These are phyloP conservation scores for Clausena lansium DNA, from an alignment of 345 rosid genomes.

Conservation along the genomic window DNA sequence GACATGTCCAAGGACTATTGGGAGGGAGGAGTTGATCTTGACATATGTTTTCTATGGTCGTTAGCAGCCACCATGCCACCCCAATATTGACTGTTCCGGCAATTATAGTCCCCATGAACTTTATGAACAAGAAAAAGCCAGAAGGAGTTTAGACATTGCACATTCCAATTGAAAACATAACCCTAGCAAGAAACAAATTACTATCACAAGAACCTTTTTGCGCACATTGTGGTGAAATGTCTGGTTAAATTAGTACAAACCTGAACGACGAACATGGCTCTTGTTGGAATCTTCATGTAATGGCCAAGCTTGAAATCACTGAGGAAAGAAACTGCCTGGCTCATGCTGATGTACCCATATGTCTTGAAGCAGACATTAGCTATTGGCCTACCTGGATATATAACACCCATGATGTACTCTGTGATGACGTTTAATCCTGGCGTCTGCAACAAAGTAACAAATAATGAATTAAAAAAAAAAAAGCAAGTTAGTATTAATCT, in stretches of 20 bases:
- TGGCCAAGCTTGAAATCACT: constrained; percentile 63
- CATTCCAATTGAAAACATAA: neutral
- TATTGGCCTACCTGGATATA: constrained; percentile 59
- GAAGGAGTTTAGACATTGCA: constrained; percentile 1
- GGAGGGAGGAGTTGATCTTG: constrained; percentile 48
- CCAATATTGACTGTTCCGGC: constrained; percentile 50
- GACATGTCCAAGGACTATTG: constrained; percentile 65
- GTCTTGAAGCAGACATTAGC: constrained; percentile 62
- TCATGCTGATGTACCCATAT: constrained; percentile 54
- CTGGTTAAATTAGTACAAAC: constrained; percentile 6
- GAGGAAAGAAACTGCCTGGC: constrained; percentile 54
- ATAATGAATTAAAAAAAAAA: neutral
- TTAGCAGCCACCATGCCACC: constrained; percentile 54
- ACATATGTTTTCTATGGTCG: constrained; percentile 49
- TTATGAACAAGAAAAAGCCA: neutral
- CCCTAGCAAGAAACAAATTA: neutral
- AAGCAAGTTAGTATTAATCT: neutral
- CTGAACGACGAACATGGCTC: constrained; percentile 56
- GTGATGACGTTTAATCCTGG: constrained; percentile 60
- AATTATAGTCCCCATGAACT: constrained; percentile 47
- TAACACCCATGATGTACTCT: constrained; percentile 56
- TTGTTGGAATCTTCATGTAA: constrained; percentile 61
- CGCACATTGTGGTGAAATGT: neutral
- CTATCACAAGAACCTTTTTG: neutral
- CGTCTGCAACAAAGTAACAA: constrained; percentile 1